Evolutionary conservation across 1,284 basidiomycete species (phyloP).

Genomic region (Tetrapyrgos nigripes): DNA sequence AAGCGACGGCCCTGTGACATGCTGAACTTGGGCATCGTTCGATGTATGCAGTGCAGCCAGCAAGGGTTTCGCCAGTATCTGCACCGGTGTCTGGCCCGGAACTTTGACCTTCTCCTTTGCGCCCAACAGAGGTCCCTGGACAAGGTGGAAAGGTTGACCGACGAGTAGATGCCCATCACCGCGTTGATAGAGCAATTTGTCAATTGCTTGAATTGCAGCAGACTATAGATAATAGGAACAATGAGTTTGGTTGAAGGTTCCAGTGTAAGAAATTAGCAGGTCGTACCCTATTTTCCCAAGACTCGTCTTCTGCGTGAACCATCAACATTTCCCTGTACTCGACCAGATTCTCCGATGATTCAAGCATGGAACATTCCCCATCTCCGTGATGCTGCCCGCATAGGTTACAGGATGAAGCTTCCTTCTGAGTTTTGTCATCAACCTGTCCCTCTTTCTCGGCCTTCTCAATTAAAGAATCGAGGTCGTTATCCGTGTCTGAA

Average conservation of each 20-base stretch:
- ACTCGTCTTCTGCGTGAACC: slow-evolving; percentile 62
- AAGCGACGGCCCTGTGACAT: neutral
- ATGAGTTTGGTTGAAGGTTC: slow-evolving; percentile 16
- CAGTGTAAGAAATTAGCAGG: slow-evolving; percentile 5
- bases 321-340: slow-evolving; percentile 72
- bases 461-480: slow-evolving; percentile 83
- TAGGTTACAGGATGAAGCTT: slow-evolving; percentile 65
- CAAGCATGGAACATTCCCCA: slow-evolving; percentile 66
- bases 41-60: neutral
- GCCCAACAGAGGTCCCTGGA: no score
- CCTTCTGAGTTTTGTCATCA: slow-evolving; percentile 50
- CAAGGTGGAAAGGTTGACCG: slow-evolving; percentile 67
- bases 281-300: slow-evolving; percentile 65
- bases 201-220: no score
- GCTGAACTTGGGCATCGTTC: neutral
- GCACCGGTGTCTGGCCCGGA: neutral
- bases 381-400: slow-evolving; percentile 58
- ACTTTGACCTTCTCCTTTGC: no score
- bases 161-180: slow-evolving; percentile 60
- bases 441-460: slow-evolving; percentile 76
- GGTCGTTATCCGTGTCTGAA: slow-evolving; percentile 77
- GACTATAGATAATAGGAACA: slow-evolving; percentile 47
- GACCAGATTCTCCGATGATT: slow-evolving; percentile 65
- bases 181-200: slow-evolving; percentile 59
- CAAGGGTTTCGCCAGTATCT: neutral